Conservation (phyloP, 2,329 filamentous ascomycete species). For the Ophiostoma angusticollis region DNA sequence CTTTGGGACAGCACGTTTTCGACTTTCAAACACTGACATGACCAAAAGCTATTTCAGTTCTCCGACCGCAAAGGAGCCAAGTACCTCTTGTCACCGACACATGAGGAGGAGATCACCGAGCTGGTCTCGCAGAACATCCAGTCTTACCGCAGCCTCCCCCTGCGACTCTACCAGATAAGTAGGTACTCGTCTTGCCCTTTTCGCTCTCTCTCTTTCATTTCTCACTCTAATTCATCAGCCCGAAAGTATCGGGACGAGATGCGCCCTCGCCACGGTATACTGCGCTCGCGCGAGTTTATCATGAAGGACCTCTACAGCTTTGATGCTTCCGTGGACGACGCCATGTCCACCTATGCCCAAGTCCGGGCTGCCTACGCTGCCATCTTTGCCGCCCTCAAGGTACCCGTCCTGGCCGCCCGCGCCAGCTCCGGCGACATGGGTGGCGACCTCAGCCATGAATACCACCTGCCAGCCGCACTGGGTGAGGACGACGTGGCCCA, state of each 20-base stretch:
- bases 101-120: constrained; percentile 89
- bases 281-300: constrained; percentile 80
- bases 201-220: background rate
- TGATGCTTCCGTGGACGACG: constrained; percentile 53
- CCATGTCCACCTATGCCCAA: constrained; percentile 64
- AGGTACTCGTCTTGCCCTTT: constrained; percentile 20
- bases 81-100: constrained; percentile 78
- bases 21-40: background rate
- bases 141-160: constrained; percentile 75
- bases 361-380: constrained; percentile 62
- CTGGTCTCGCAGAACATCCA: constrained; percentile 60
- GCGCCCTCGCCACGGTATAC: constrained; percentile 72
- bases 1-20: too few species aligned
- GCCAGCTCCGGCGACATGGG: constrained; percentile 97
- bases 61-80: constrained; percentile 62
- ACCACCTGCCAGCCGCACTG: constrained; percentile 65
- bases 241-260: constrained; percentile 92
- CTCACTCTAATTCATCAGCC: constrained; percentile 31
- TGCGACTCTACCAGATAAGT: constrained; percentile 86
- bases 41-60: constrained; percentile 60
- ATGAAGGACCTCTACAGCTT: constrained; percentile 99
- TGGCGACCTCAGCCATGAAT: constrained; percentile 85
- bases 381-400: constrained; percentile 69
- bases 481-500: constrained; percentile 79
- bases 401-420: constrained; percentile 74